Evolutionary conservation across 2,329 filamentous ascomycete genomes (phyloP), one percentile per base, ranked within the genome.

Genomic region (Endothia cerciana): DNA sequence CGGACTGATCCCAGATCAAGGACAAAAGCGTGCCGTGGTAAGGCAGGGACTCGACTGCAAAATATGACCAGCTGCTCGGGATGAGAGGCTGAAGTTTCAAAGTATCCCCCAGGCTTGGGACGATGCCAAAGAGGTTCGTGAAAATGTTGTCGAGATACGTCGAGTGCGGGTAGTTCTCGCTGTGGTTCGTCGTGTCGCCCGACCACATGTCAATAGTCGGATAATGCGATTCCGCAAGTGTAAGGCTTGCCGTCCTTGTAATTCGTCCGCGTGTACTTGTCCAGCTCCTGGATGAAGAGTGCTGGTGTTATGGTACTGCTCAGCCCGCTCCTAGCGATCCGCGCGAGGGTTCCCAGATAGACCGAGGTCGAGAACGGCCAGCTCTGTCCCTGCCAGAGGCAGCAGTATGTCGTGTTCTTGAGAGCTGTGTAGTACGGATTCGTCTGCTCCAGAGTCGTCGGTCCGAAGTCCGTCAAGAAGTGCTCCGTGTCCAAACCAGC

Each of bases 71-170:
- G 53, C n/a, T 56, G 30, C 53, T 56, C 4, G 53, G 53, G 3
- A 56, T 7, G 1, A 56, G 30, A 6, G 53, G 53, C 17, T 56
- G 17, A 0, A 56, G 17, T 1, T 3, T 38, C 8, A 56, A 4
- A 4, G 17, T 56, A 15, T 56, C 53, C 10, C 53, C 53, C 17
- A 56, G 33, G 19, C 10, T 33, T 33, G 53, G 53, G 5, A 56
- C 30, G 17, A 56, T 2, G 7, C 53, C 53, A 15, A 56, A 19
- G 3, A 56, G 53, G 17, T 56, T 56, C 4, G 53, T 56, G 8
- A 56, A 56, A 30, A 56, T 56, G 53, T 56, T 56, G 53, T 56
- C 53, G 6, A 56, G 15, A 25, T 55, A 55, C 10, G 51, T 33
- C 15, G 51, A 55, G 51, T 55, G 51, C 6, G 36, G 51, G 17